phyloP scores from a whole-genome alignment of 495 filamentous ascomycete species.

The Neurospora sublineolata region DNA sequence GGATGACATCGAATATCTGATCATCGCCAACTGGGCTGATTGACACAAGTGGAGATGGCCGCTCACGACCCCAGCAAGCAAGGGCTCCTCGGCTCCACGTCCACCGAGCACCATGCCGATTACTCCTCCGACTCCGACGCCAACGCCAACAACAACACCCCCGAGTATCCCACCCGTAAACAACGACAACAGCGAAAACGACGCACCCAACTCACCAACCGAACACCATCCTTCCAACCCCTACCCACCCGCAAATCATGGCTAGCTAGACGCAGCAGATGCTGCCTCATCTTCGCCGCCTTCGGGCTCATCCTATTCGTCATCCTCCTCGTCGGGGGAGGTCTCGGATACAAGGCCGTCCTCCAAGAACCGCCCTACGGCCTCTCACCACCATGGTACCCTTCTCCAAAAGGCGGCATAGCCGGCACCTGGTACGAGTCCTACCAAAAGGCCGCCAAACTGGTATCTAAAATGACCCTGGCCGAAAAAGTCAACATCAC shows the following conservation, averaged over 20 bases:
- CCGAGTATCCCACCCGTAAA: slow-evolving; percentile 28
- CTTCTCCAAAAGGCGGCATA: slow-evolving; percentile 71
- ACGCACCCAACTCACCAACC: slow-evolving; percentile 1
- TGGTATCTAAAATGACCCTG: slow-evolving; percentile 76
- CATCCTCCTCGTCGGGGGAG: slow-evolving; percentile 25
- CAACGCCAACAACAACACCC: slow-evolving; percentile 28
- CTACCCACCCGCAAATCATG: slow-evolving; percentile 12
- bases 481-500: slow-evolving; percentile 92
- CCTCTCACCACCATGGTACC: slow-evolving; percentile 70
- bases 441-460: slow-evolving; percentile 65
- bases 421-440: slow-evolving; percentile 59
- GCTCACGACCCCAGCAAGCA: slow-evolving; percentile 16
- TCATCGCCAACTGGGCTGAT: neutral
- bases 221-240: neutral
- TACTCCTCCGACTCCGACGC: slow-evolving; percentile 16
- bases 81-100: slow-evolving; percentile 8
- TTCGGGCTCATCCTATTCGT: slow-evolving; percentile 21
- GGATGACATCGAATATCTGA: neutral
- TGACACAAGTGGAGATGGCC: neutral
- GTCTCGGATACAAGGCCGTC: slow-evolving; percentile 32
- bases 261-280: slow-evolving; percentile 23
- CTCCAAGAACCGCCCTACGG: slow-evolving; percentile 34
- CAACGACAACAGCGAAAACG: slow-evolving; percentile 3
- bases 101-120: slow-evolving; percentile 12
- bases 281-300: slow-evolving; percentile 20